Conservation (phyloP, 208 protist genomes). For the Entamoeba dispar region DNA sequence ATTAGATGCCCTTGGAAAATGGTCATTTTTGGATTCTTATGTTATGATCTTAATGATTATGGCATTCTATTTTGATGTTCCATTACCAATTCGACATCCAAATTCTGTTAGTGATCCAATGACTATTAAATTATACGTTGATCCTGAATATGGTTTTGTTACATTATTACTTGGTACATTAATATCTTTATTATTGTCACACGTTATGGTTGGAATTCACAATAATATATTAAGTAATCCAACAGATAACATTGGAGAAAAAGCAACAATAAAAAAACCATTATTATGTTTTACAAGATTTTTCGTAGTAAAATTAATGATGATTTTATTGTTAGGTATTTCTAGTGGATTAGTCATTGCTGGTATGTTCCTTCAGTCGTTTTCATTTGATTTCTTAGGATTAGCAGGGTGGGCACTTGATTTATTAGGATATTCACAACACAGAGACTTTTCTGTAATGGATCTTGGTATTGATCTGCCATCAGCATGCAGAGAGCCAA, state of each 20-base stretch:
- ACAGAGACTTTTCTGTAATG: not conserved
- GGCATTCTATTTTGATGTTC: conserved; percentile 9
- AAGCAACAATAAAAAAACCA: not conserved
- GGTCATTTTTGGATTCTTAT: conserved; percentile 65
- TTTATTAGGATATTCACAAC: not conserved
- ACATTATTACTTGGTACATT: conserved; percentile 34
- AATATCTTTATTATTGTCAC: conserved; percentile 24
- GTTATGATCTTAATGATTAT: conserved; percentile 66
- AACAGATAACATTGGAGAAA: not conserved
- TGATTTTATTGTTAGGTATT: not conserved
- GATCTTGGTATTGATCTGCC: not conserved
- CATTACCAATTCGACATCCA: not conserved
- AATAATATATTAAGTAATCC: not conserved
- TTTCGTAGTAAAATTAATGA: not conserved
- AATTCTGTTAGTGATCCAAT: not conserved
- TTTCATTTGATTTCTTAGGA: not conserved
- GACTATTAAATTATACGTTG: conserved; percentile 21
- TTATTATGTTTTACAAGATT: not conserved
- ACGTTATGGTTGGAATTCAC: conserved; percentile 30
- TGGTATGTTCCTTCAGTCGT: not conserved
- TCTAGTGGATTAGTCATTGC: not conserved
- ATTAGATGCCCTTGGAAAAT: conserved; percentile 46
- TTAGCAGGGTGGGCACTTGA: not conserved
- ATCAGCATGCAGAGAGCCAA: not conserved
- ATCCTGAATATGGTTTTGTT: conserved; percentile 28